Conservation (phyloP, 805 yeast genomes). For the Wickerhamomyces chaumierensis region DNA sequence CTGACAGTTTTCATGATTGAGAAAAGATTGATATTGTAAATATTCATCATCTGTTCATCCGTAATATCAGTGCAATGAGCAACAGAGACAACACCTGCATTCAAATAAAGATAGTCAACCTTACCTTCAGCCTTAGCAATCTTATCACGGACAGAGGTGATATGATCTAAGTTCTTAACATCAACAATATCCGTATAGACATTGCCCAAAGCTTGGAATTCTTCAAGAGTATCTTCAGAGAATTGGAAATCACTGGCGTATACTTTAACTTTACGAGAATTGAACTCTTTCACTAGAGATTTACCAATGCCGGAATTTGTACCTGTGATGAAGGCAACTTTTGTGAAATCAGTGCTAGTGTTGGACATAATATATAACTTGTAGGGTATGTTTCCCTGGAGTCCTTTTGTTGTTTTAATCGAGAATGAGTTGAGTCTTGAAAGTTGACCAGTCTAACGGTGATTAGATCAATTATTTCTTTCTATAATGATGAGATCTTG, state of each 20-base stretch:
- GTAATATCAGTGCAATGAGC: slow-evolving; percentile 24
- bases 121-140: slow-evolving; percentile 19
- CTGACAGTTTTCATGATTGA: slow-evolving; percentile 29
- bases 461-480: too few relatives aligned
- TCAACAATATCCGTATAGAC: slow-evolving; percentile 17
- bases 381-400: too few relatives aligned
- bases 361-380: too few relatives aligned
- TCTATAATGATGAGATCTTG: too few relatives aligned
- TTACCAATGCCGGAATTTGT: slow-evolving; percentile 52
- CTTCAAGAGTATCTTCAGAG: slow-evolving; percentile 18
- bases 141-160: slow-evolving; percentile 15
- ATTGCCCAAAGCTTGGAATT: slow-evolving; percentile 7
- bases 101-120: slow-evolving; percentile 30
- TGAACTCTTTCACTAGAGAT: slow-evolving; percentile 34
- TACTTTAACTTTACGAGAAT: slow-evolving; percentile 27
- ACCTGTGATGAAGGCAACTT: slow-evolving; percentile 47
- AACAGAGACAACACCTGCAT: slow-evolving; percentile 25
- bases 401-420: too few relatives aligned
- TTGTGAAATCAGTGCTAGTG: slow-evolving; percentile 10
- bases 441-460: too few relatives aligned
- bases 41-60: slow-evolving; percentile 16
- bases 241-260: slow-evolving; percentile 24
- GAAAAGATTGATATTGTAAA: slow-evolving; percentile 26
- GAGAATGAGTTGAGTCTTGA: too few relatives aligned
- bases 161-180: slow-evolving; percentile 23